A percentile compares a stretch with the other conserved stretches of the same genome.
Conservation (phyloP, 202 grass and related monocot species). For the Schoenoplectus tabernaemontani region DNA sequence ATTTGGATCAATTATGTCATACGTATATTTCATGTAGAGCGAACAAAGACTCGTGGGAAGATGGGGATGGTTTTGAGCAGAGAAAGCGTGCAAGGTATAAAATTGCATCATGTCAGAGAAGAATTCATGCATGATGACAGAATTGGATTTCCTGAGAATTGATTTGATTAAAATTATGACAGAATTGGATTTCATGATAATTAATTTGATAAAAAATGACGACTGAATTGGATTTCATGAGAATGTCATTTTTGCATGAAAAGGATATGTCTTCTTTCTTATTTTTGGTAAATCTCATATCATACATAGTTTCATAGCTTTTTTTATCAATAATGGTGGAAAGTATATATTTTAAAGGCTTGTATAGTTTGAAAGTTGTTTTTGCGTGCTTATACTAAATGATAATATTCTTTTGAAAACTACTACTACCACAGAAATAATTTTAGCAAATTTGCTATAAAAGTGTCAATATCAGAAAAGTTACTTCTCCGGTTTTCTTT, state of each 20-base stretch:
- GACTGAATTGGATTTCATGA: not conserved
- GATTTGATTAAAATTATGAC: no score
- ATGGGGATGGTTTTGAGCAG: not conserved
- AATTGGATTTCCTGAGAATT: no score
- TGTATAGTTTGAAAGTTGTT: not conserved
- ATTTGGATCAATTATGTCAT: not conserved
- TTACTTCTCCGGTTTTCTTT: not conserved
- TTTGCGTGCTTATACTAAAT: not conserved
- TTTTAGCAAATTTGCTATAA: not conserved
- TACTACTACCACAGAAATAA: not conserved
- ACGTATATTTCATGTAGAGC: not conserved
- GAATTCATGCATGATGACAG: not conserved
- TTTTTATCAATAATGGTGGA: not conserved
- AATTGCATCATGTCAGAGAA: slow-evolving; percentile 3
- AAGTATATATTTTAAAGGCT: not conserved
- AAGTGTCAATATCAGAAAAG: slow-evolving; percentile 10
- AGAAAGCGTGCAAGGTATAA: slow-evolving; percentile 13
- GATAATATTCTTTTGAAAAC: not conserved
- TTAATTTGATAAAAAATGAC: no score
- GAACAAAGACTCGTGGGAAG: not conserved
- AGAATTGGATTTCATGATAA: no score
- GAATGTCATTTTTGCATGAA: not conserved
- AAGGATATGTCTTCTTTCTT: not conserved
- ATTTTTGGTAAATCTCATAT: not conserved
- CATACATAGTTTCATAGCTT: not conserved